These are phyloP conservation scores for Aspergillus panamensis DNA, from an alignment of 495 filamentous ascomycete species.

Conservation along the genomic window DNA sequence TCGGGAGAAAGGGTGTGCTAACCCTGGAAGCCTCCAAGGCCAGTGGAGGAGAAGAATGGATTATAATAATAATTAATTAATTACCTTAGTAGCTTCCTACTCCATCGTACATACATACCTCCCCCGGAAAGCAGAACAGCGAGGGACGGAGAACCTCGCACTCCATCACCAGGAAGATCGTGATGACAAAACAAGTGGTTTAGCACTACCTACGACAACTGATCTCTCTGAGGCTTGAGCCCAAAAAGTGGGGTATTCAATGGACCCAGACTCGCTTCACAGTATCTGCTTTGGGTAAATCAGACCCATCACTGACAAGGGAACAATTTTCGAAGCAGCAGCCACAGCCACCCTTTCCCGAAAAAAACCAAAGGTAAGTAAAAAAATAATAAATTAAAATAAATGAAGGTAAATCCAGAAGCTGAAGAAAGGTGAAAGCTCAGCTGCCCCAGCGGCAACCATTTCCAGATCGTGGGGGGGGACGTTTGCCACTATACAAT, in stretches of 20 bases:
- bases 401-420: neutral
- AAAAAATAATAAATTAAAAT: conserved; percentile 1
- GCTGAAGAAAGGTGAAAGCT: conserved; percentile 7
- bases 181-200: conserved; percentile 7
- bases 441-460: conserved; percentile 12
- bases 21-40: neutral
- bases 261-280: conserved; percentile 8
- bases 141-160: neutral
- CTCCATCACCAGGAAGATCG: conserved; percentile 10
- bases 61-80: no score
- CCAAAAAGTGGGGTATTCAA: conserved; percentile 15
- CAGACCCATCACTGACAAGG: conserved; percentile 19
- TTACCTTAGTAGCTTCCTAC: no score
- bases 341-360: neutral
- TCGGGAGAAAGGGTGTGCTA: neutral
- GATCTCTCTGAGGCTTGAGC: conserved; percentile 3
- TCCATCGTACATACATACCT: conserved; percentile 10
- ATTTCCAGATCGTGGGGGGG: conserved; percentile 26
- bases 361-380: neutral
- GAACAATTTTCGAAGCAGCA: conserved; percentile 12
- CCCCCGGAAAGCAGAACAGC: neutral
- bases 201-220: neutral
- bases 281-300: conserved; percentile 22
- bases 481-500: conserved; percentile 25
- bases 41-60: no score